Evolutionary conservation across 1,139 yeast genomes (phyloP), one percentile per base, ranked within the genome.

Genomic region (Yamadazyma blattariae): DNA sequence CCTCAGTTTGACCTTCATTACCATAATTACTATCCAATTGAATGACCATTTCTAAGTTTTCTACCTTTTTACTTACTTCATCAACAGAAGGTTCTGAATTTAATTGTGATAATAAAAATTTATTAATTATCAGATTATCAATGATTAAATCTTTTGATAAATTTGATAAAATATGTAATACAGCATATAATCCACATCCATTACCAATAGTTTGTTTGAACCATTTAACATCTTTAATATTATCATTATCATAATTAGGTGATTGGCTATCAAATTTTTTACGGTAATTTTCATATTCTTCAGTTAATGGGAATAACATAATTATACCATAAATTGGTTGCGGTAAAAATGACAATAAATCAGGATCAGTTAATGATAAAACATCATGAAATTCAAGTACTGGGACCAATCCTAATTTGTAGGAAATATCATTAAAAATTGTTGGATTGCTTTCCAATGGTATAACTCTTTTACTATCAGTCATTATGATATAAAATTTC

Each of bases 401-500:
- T 1, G 79, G 74, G 0, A 79, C 59, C 5, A 90, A 67, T 0
- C 97, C 97, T 31, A 92, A 55, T 26, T 71, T 69, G 29, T 64
- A 69, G 2, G 90, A 83, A 47, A 88, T 78, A 1, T 66, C 67
- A n/a, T 85, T 77, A 64, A 92, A 89, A 7, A 92, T 79, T 14
- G 73, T 82, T 0, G 98, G 98, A 49, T 89, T 88, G 11, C 95
- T 86, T 56, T 92, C 98, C 29, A 92, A 64, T 2, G 98, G 97
- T 11, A 88, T 82, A 27, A 88, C 90, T 40, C 54, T 39, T 39
- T 41, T 50, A 20, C 29, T 23, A 18, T 35, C 38, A 18, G 20
- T 7, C 34, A 30, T 31, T 17, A 17, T 17, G 24, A 13, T 29
- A 21, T 11, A 21, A 10, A 21, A 7, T 21, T 21, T 21, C 24